These are phyloP conservation scores for Phyllosticta citriasiana DNA, from an alignment of 2,329 filamentous ascomycete species.

Conservation along the genomic window DNA sequence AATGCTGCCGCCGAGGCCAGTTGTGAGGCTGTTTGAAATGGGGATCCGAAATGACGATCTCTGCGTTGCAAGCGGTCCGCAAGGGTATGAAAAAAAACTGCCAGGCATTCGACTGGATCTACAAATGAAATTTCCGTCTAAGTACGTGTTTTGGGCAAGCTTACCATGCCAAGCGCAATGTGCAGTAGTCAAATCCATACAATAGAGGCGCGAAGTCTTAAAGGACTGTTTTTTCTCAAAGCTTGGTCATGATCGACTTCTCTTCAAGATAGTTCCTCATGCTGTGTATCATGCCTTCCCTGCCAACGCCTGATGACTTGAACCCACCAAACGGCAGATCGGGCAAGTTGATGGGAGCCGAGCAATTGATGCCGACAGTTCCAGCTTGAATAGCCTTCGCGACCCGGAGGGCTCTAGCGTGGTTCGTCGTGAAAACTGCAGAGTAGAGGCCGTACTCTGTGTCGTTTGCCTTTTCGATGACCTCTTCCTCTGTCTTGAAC, in stretches of 20 bases:
- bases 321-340: slow-evolving; percentile 35
- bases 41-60: not conserved
- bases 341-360: slow-evolving; percentile 19
- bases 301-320: slow-evolving; percentile 27
- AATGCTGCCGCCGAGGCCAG: not conserved
- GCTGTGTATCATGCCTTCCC: slow-evolving; percentile 23
- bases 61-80: too few relatives aligned
- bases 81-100: too few relatives aligned
- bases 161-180: not conserved
- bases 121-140: not conserved
- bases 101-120: not conserved
- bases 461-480: slow-evolving; percentile 26
- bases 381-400: slow-evolving; percentile 32
- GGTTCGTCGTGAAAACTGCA: slow-evolving; percentile 28
- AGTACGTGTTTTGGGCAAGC: not conserved
- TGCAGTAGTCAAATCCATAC: not conserved
- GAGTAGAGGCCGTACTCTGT: slow-evolving; percentile 31
- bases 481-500: slow-evolving; percentile 27
- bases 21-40: not conserved
- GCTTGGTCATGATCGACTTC: slow-evolving; percentile 24
- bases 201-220: not conserved
- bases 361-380: slow-evolving; percentile 32
- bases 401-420: slow-evolving; percentile 28
- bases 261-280: slow-evolving; percentile 26
- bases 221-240: not conserved